Base-by-base conservation (phyloP, 2,329 filamentous ascomycete species). In the Beauveria sp. region DNA sequence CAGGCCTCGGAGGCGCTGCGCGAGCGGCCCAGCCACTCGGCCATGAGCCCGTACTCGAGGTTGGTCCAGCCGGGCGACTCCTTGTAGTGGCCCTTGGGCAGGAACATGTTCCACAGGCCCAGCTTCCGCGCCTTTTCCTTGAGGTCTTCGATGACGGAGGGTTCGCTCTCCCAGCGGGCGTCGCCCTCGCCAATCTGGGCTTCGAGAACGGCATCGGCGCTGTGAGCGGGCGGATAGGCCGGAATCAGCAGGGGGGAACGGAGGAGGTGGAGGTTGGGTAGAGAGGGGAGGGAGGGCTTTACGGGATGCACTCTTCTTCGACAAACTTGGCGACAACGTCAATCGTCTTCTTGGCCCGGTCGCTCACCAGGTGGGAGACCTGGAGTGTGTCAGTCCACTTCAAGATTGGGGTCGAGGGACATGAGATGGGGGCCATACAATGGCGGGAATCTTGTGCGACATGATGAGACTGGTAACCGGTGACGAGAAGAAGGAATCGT, bases 41-140 rank as follows among this genome's bases (percentile, higher is more conserved):
- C 95, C 93, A 98, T 99, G 69, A 99, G 79, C 14, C 93, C 95
- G 72, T 99, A 99, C 77, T 99, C 95, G 65, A 99, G 81, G 76
- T 98, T 99, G 63, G 87, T 91, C 79, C 91, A 97, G 40, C 95
- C 95, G 26, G 93, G 92, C 1, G 92, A 96, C 78, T 97, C 91
- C 74, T 89, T 91, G 82, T 97, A 98, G 78, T 97, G 93, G 69
- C 88, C 92, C 79, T 90, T 93, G 66, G 95, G 91, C 67, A 99
- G 77, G 81, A 99, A 99, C 88, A 99, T 89, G 78, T 99, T 99
- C 95, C 95, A 99, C 51, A 99, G 81, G 1, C 93, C 95, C 28
- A 96, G 83, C 68, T 88, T 82, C 71, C 82, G 84, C 50, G 93
- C 95, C 74, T 92, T 90, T 66, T 77, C 79, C 83, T 98, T 98